Conservation (phyloP, 73 alveolate species). For the Blepharisma stoltei region DNA sequence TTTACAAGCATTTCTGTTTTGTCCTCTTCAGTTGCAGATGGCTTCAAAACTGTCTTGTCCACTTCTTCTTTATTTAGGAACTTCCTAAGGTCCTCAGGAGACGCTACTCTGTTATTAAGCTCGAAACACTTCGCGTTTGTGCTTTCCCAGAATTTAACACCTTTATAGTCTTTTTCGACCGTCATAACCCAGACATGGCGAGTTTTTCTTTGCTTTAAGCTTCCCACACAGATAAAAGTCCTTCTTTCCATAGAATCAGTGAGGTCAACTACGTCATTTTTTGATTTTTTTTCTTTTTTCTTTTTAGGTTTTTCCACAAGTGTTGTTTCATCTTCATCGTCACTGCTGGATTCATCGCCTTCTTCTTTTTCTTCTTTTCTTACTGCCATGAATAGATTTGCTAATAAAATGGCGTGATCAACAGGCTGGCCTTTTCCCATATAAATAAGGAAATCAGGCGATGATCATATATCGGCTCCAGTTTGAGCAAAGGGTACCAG, state of each 20-base stretch:
- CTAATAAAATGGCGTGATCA: slow-evolving; percentile 64
- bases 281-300: slow-evolving; percentile 31
- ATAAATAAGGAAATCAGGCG: slow-evolving; percentile 62
- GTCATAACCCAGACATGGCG: slow-evolving; percentile 79
- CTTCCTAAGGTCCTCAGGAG: slow-evolving; percentile 24
- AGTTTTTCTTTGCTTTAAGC: slow-evolving; percentile 36
- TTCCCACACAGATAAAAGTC: slow-evolving; percentile 67
- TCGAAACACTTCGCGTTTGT: slow-evolving; percentile 24
- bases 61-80: slow-evolving; percentile 29
- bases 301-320: neutral
- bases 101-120: slow-evolving; percentile 2
- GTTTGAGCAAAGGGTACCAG: slow-evolving; percentile 30
- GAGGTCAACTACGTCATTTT: slow-evolving; percentile 39
- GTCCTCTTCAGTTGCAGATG: neutral
- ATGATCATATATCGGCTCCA: slow-evolving; percentile 46
- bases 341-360: slow-evolving; percentile 22
- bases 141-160: slow-evolving; percentile 61
- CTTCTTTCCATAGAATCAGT: slow-evolving; percentile 39
- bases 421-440: slow-evolving; percentile 63
- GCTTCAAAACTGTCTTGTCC: neutral
- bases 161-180: slow-evolving; percentile 43
- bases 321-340: slow-evolving; percentile 27
- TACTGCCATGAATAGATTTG: slow-evolving; percentile 53
- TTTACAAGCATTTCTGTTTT: neutral
- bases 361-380: slow-evolving; percentile 32